Percentiles rank a stretch among this genome's conserved stretches.
phyloP scores from a whole-genome alignment of 164 flowering plant species.

The Saururus chinensis region DNA sequence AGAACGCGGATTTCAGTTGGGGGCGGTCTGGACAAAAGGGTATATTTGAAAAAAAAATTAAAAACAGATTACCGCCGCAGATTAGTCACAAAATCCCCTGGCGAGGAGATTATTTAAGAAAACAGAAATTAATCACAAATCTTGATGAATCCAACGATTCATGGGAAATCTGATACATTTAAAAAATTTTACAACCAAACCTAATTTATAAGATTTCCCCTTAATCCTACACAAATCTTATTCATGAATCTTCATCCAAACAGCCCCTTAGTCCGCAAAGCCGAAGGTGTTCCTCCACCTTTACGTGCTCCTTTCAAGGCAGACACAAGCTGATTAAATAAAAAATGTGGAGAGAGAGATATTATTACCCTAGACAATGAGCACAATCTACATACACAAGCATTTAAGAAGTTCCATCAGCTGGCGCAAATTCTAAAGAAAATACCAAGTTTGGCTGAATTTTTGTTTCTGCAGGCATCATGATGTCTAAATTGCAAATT shows the following conservation, averaged over 20 bases:
- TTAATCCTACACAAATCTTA: too few species aligned
- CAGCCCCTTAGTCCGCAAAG: slow-evolving; percentile 19
- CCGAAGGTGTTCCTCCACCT: slow-evolving; percentile 27
- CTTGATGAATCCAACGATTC: too few species aligned
- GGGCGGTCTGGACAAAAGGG: not conserved
- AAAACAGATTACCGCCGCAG: too few species aligned
- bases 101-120: too few species aligned
- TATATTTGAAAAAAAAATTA: too few species aligned
- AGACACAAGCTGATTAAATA: slow-evolving; percentile 25
- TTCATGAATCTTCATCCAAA: too few species aligned
- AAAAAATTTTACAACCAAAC: too few species aligned
- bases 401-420: not conserved
- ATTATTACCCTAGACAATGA: not conserved
- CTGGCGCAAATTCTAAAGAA: not conserved
- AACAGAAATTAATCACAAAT: too few species aligned
- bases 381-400: not conserved
- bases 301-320: slow-evolving; percentile 72
- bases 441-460: not conserved
- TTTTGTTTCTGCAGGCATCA: not conserved
- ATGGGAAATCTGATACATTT: too few species aligned
- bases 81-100: too few species aligned
- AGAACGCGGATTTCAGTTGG: not conserved
- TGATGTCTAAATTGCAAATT: not conserved
- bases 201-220: too few species aligned
- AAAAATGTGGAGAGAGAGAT: not conserved